Evolutionary conservation across 441 rosid genomes (phyloP).

Genomic region (Erysimum cheiri): DNA sequence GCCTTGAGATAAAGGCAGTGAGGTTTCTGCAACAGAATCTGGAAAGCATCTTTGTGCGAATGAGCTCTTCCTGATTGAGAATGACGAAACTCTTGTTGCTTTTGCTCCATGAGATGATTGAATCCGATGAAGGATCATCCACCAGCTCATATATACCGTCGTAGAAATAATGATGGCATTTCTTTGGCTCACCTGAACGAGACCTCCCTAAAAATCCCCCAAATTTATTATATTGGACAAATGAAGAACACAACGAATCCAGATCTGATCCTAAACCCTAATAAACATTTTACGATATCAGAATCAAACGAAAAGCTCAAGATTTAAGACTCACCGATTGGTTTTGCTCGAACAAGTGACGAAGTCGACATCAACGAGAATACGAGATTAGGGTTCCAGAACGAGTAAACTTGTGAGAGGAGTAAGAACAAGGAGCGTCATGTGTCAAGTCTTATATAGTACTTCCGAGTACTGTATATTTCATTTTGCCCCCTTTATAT

Average conservation of each 20-base stretch:
- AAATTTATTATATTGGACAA: too few relatives aligned
- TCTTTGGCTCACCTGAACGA: too few relatives aligned
- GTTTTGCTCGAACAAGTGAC: too few relatives aligned
- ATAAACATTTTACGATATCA: too few relatives aligned
- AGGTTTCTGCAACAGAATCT: too few relatives aligned
- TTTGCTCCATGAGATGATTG: slow-evolving; percentile 76
- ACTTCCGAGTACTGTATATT: slow-evolving; percentile 1
- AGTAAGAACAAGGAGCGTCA: slow-evolving; percentile 29
- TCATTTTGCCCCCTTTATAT: slow-evolving; percentile 11
- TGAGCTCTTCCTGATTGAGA: slow-evolving; percentile 65
- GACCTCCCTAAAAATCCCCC: too few relatives aligned
- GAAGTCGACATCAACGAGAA: not conserved
- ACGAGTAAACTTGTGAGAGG: slow-evolving; percentile 21
- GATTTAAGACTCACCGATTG: too few relatives aligned
- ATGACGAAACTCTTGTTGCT: slow-evolving; percentile 66
- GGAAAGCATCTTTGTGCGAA: slow-evolving; percentile 48
- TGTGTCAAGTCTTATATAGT: not conserved
- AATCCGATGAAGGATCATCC: slow-evolving; percentile 65
- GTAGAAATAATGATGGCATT: too few relatives aligned
- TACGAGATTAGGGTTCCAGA: slow-evolving; percentile 40
- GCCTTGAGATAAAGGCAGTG: too few relatives aligned
- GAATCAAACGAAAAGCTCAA: too few relatives aligned
- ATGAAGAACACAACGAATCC: too few relatives aligned
- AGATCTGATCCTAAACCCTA: too few relatives aligned
- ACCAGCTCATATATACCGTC: slow-evolving; percentile 31